phyloP scores from a whole-genome alignment of 306 rosid genomes.

The Malus asiatica region DNA sequence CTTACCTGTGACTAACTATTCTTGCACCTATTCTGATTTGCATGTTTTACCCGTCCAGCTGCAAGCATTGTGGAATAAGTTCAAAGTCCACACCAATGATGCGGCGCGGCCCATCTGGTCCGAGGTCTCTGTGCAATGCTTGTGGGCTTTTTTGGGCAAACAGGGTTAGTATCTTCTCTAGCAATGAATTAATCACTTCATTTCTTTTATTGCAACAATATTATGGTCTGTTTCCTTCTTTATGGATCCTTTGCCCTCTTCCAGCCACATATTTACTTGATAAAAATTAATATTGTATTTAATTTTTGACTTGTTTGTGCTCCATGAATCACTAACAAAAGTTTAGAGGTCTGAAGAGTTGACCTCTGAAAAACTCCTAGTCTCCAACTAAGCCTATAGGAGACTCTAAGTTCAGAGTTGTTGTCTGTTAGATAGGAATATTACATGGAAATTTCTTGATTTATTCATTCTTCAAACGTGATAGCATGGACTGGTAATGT shows the following conservation, averaged over 20 bases:
- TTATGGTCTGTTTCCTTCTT: not conserved
- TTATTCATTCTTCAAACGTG: not conserved
- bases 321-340: not conserved
- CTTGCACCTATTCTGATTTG: not conserved
- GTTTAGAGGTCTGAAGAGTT: not conserved
- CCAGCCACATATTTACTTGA: not conserved
- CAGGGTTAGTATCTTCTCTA: slow-evolving; percentile 58
- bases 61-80: slow-evolving; percentile 83
- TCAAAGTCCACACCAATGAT: slow-evolving; percentile 91
- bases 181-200: not conserved
- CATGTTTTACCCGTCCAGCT: slow-evolving; percentile 40
- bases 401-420: not conserved
- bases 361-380: not conserved
- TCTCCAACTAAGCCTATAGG: not conserved
- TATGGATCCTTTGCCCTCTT: not conserved
- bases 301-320: not conserved
- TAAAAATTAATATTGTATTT: not conserved
- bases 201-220: not conserved
- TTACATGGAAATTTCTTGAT: not conserved
- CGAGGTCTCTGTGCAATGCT: slow-evolving; percentile 93
- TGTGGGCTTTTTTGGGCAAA: slow-evolving; percentile 97
- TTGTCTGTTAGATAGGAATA: not conserved
- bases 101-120: slow-evolving; percentile 96
- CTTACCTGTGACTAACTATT: not conserved
- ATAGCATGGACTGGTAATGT: not conserved